These are phyloP conservation scores for Fusarium phyllophilum DNA, from an alignment of 2,329 filamentous ascomycete genomes.

Conservation along the genomic window DNA sequence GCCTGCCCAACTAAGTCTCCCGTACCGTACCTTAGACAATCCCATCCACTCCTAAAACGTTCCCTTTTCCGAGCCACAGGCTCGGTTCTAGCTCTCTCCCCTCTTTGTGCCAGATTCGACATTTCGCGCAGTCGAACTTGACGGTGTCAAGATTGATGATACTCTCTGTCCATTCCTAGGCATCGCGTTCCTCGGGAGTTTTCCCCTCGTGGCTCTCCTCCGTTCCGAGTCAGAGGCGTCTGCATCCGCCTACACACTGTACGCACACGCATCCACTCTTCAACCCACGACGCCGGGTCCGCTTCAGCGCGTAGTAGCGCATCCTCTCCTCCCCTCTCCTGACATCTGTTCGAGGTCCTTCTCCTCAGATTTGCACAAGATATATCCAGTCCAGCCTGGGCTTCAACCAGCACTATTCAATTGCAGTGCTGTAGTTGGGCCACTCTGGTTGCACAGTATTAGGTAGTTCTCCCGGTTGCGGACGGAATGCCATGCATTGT, in stretches of 20 bases:
- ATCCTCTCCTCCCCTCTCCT: conserved; percentile 27
- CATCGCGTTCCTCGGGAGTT: neutral
- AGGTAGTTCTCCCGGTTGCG: conserved; percentile 16
- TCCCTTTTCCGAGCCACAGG: conserved; percentile 28
- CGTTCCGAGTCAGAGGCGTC: neutral
- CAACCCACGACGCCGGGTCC: conserved; percentile 21
- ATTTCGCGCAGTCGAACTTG: conserved; percentile 28
- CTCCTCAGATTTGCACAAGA: conserved; percentile 27
- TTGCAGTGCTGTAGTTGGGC: neutral
- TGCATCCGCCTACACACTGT: neutral
- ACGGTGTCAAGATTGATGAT: conserved; percentile 18
- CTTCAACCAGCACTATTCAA: conserved; percentile 15
- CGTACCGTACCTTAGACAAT: conserved; percentile 27
- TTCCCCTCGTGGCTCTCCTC: neutral
- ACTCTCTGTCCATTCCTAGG: conserved; percentile 32
- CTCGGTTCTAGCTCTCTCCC: conserved; percentile 32
- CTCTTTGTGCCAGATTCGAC: conserved; percentile 29
- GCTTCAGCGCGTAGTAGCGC: conserved; percentile 20
- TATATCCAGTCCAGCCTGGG: neutral
- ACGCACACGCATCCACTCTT: conserved; percentile 16
- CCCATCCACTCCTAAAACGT: conserved; percentile 32
- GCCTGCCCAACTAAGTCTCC: conserved; percentile 25
- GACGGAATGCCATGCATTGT: neutral
- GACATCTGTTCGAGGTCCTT: conserved; percentile 17
- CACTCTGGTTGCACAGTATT: neutral